Percentiles rank a stretch among this genome's conserved stretches.
Conservation (phyloP, 345 rosid species). For the Clausena lansium region DNA sequence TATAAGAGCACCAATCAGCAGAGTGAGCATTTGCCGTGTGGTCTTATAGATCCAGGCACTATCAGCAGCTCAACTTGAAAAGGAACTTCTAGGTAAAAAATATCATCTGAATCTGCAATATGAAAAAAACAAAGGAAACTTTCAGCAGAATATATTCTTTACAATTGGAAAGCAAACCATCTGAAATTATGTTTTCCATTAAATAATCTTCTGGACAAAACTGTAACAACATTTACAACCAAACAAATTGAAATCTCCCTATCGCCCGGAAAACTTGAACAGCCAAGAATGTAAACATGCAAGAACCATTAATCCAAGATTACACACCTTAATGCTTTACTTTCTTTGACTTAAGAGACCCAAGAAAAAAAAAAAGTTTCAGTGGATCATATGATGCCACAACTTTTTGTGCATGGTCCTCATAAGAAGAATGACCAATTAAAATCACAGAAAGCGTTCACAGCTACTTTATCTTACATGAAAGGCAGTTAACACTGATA, state of each 20-base stretch:
- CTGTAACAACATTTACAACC: not conserved
- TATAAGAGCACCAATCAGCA: not conserved
- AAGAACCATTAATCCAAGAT: not conserved
- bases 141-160: not conserved
- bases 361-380: no score
- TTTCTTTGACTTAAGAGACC: not conserved
- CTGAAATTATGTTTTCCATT: not conserved
- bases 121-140: not conserved
- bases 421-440: not conserved
- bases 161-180: no score
- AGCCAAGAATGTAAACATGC: not conserved
- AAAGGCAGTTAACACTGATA: not conserved
- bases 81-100: not conserved
- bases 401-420: not conserved
- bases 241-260: not conserved
- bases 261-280: not conserved
- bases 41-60: not conserved
- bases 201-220: not conserved
- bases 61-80: not conserved
- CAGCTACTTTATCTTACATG: not conserved
- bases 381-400: not conserved
- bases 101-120: slow-evolving; percentile 6
- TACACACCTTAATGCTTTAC: not conserved
- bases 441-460: not conserved
- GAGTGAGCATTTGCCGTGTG: not conserved